phyloP scores from a whole-genome alignment of 1,284 basidiomycete species.

The Ceraceosorus bombacis region DNA sequence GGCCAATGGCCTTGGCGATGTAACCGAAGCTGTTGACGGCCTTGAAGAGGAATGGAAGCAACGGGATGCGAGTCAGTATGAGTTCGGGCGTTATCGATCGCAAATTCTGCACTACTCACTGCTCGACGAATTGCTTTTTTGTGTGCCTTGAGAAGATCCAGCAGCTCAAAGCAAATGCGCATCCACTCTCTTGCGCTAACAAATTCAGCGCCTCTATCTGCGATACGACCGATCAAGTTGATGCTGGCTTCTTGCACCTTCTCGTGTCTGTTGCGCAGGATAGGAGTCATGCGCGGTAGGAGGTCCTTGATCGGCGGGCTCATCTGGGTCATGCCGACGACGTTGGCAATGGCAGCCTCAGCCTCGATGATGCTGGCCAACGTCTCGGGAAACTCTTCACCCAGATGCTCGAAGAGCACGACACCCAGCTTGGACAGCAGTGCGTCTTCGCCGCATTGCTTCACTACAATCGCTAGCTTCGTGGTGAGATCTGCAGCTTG shows the following conservation, averaged over 20 bases:
- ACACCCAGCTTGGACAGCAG: constrained; percentile 91
- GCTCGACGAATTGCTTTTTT: constrained; percentile 98
- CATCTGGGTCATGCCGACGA: constrained; percentile 99
- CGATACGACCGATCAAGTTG: constrained; percentile 97
- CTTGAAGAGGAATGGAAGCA: too few relatives aligned
- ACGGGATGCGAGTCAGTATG: too few relatives aligned
- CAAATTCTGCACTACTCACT: too few relatives aligned
- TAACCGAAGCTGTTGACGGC: constrained; percentile 99
- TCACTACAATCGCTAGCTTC: constrained; percentile 90
- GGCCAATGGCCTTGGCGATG: constrained; percentile 97
- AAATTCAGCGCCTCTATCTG: constrained; percentile 97
- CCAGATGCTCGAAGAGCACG: constrained; percentile 95
- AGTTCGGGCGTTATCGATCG: too few relatives aligned
- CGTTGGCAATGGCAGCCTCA: constrained; percentile 95
- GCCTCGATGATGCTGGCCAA: constrained; percentile 94
- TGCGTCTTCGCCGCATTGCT: constrained; percentile 94
- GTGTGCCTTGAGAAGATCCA: constrained; percentile 95
- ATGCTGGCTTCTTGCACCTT: constrained; percentile 99
- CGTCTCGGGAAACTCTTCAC: constrained; percentile 98
- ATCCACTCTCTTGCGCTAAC: constrained; percentile 99
- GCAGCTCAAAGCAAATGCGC: constrained; percentile 97
- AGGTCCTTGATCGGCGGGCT: constrained; percentile 98
- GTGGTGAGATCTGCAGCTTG: constrained; percentile 96
- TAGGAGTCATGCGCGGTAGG: constrained; percentile 96
- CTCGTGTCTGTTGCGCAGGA: constrained; percentile 95